These are phyloP conservation scores for Aspergillus sp. DNA, from an alignment of 2,329 filamentous ascomycete species.

Conservation along the genomic window DNA sequence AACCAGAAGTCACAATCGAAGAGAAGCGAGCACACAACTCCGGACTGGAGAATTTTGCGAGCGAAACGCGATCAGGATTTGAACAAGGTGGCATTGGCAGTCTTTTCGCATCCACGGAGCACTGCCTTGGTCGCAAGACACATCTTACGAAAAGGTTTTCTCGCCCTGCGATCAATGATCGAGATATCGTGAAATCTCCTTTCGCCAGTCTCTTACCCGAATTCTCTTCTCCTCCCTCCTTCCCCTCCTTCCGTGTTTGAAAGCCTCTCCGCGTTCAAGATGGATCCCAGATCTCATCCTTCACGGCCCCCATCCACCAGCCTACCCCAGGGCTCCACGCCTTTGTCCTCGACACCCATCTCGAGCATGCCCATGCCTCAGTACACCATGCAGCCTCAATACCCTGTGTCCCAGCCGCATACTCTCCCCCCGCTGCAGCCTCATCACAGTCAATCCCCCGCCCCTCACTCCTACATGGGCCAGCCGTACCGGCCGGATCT, in stretches of 20 bases:
- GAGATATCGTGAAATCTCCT: conserved; percentile 35
- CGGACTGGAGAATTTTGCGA: conserved; percentile 9
- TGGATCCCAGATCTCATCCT: conserved; percentile 48
- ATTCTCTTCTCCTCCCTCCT: conserved; percentile 11
- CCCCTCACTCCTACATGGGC: conserved; percentile 44
- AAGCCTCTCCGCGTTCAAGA: conserved; percentile 26
- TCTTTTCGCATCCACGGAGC: conserved; percentile 11
- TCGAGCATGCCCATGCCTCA: conserved; percentile 51
- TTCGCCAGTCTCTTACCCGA: conserved; percentile 17
- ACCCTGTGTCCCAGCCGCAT: conserved; percentile 46
- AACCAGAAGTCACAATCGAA: conserved; percentile 11
- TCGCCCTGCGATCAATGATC: conserved; percentile 37
- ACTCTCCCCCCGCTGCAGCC: conserved; percentile 51
- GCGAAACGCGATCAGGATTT: conserved; percentile 15
- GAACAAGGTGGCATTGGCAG: conserved; percentile 18
- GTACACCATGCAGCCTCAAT: conserved; percentile 50
- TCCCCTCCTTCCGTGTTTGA: conserved; percentile 15
- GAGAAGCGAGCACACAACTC: conserved; percentile 18
- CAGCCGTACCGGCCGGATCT: conserved; percentile 47
- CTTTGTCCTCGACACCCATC: conserved; percentile 47
- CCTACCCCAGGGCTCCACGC: conserved; percentile 48
- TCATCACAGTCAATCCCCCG: conserved; percentile 48
- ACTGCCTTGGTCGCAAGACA: conserved; percentile 19
- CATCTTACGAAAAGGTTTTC: conserved; percentile 18
- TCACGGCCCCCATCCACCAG: conserved; percentile 49